phyloP scores from a whole-genome alignment of 176 grass and related monocot species.

The Coix lacrymajobi region DNA sequence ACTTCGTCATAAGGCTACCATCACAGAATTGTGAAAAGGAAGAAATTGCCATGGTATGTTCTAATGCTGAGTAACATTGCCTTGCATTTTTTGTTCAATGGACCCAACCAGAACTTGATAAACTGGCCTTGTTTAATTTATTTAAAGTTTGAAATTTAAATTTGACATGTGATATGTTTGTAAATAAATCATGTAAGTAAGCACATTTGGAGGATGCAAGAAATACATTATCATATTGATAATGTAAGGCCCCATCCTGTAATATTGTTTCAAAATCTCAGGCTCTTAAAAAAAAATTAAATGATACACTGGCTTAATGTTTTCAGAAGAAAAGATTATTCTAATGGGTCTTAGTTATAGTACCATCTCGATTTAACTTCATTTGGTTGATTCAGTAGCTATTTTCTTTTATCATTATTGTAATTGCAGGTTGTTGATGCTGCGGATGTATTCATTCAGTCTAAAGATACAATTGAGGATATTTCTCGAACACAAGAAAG shows the following conservation, averaged over 20 bases:
- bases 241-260: not conserved
- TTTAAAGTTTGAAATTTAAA: constrained; percentile 16
- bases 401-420: constrained; percentile 20
- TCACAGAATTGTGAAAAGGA: constrained; percentile 49
- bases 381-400: constrained; percentile 10
- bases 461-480: constrained; percentile 30
- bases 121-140: constrained; percentile 7
- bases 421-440: constrained; percentile 66
- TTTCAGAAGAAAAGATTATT: constrained; percentile 12
- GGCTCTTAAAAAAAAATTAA: not conserved
- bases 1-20: constrained; percentile 54
- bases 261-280: not conserved
- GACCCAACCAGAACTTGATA: not conserved
- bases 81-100: constrained; percentile 11
- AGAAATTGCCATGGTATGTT: constrained; percentile 48
- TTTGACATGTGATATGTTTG: not conserved
- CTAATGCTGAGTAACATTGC: constrained; percentile 7
- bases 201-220: not conserved
- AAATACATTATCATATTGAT: not conserved
- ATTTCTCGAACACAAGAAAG: constrained; percentile 36
- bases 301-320: not conserved
- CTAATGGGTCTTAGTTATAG: not conserved
- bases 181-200: not conserved
- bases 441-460: constrained; percentile 48
- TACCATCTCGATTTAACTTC: not conserved